A percentile compares a stretch with the other conserved stretches of the same genome.
Conservation (phyloP, 129 eudicot genomes). For the Centaurea solstitialis region DNA sequence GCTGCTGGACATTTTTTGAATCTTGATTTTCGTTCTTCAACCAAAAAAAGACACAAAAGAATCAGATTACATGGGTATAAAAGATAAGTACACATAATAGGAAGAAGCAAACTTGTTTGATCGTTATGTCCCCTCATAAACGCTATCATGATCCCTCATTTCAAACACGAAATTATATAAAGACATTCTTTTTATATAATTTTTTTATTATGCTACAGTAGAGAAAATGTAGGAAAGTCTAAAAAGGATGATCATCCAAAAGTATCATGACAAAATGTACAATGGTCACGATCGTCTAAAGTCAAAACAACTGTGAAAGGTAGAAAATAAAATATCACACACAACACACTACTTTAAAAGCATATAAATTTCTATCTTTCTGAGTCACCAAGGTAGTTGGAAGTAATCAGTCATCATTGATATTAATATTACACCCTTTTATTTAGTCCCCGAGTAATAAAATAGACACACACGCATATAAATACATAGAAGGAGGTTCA, state of each 20-base stretch:
- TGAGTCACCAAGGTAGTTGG: neutral
- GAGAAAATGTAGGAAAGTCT: neutral
- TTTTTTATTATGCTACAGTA: neutral
- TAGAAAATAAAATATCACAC: neutral
- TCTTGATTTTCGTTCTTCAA: slow-evolving; percentile 56
- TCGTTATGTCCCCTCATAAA: neutral
- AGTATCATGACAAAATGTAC: neutral
- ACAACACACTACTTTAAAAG: neutral
- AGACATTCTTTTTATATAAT: too few species aligned
- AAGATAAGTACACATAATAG: neutral
- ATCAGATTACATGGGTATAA: neutral
- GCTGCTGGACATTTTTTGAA: slow-evolving; percentile 62
- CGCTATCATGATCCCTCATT: neutral
- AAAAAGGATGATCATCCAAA: neutral
- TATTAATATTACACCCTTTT: neutral
- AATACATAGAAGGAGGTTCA: too few species aligned
- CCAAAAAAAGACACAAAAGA: neutral
- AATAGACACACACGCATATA: neutral
- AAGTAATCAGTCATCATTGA: neutral
- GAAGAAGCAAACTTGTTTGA: neutral
- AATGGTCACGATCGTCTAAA: neutral
- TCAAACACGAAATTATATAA: neutral
- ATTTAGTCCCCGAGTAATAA: neutral
- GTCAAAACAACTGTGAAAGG: neutral
- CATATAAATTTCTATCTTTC: neutral